These are phyloP conservation scores for Plasmodium fragile DNA, from an alignment of 169 alveolate species.

Conservation along the genomic window DNA sequence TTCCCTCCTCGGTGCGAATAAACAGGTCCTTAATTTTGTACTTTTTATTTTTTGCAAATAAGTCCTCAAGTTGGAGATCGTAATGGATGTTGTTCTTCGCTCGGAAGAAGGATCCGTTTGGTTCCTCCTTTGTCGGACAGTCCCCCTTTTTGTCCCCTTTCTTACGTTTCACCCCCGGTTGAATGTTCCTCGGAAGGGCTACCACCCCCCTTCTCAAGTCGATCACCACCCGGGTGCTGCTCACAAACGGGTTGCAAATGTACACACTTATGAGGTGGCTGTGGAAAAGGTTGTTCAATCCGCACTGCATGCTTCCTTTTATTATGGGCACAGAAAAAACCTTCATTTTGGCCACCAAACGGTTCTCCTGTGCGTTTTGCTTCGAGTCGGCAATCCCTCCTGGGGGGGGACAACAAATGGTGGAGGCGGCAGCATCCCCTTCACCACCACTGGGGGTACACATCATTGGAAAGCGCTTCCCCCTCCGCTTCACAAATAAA, in stretches of 20 bases:
- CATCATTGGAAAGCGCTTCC: background rate
- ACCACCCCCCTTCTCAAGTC: conserved; percentile 18
- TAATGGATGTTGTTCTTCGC: background rate
- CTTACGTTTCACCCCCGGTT: background rate
- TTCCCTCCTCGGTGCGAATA: background rate
- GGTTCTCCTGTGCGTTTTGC: background rate
- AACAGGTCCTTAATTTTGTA: conserved; percentile 43
- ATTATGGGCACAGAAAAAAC: conserved; percentile 11
- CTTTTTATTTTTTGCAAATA: conserved; percentile 15
- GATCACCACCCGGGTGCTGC: conserved; percentile 1
- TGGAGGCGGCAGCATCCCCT: background rate
- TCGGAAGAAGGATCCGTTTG: background rate
- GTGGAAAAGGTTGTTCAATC: conserved; percentile 23
- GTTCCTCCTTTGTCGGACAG: too few relatives aligned
- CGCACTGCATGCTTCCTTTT: conserved; percentile 27
- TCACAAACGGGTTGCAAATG: conserved; percentile 49
- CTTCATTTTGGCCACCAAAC: conserved; percentile 1
- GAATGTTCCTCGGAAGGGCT: conserved; percentile 15
- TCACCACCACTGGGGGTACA: background rate
- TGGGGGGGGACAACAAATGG: background rate
- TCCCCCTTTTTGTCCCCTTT: background rate
- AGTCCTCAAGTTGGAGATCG: conserved; percentile 9
- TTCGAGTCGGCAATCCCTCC: background rate
- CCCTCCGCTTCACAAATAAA: background rate
- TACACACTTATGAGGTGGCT: background rate